Evolutionary conservation across 139 green algal species (phyloP).

Genomic region (Gonium pectorale): DNA sequence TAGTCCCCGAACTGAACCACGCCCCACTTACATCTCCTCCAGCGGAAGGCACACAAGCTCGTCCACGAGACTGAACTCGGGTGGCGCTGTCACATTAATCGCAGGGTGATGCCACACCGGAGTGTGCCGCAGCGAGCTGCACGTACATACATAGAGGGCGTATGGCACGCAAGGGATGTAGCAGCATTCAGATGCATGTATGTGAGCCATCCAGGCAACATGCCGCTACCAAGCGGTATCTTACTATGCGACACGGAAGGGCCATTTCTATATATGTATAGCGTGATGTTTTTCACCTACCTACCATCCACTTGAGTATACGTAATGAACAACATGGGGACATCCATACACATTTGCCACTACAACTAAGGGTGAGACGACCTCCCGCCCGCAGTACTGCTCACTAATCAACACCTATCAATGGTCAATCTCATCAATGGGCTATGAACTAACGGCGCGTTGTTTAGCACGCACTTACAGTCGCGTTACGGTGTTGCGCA

Average conservation of each 20-base stretch:
- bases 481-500: neutral
- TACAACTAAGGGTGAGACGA: too few species aligned
- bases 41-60: slow-evolving; percentile 27
- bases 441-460: too few species aligned
- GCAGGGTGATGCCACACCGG: slow-evolving; percentile 12
- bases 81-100: neutral
- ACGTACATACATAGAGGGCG: neutral
- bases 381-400: too few species aligned
- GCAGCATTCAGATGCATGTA: neutral
- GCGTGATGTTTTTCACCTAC: too few species aligned
- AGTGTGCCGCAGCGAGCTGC: slow-evolving; percentile 1
- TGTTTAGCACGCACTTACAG: neutral
- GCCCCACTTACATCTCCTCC: slow-evolving; percentile 18
- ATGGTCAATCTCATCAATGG: too few species aligned
- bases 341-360: too few species aligned
- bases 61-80: slow-evolving; percentile 33
- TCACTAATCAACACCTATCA: too few species aligned
- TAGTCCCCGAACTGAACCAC: neutral
- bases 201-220: neutral
- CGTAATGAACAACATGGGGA: too few species aligned
- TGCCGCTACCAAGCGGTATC: neutral
- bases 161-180: neutral
- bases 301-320: too few species aligned
- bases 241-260: too few species aligned
- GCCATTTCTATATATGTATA: too few species aligned